Conservation (phyloP, 495 filamentous ascomycete genomes). For the Aspergillus steynii region DNA sequence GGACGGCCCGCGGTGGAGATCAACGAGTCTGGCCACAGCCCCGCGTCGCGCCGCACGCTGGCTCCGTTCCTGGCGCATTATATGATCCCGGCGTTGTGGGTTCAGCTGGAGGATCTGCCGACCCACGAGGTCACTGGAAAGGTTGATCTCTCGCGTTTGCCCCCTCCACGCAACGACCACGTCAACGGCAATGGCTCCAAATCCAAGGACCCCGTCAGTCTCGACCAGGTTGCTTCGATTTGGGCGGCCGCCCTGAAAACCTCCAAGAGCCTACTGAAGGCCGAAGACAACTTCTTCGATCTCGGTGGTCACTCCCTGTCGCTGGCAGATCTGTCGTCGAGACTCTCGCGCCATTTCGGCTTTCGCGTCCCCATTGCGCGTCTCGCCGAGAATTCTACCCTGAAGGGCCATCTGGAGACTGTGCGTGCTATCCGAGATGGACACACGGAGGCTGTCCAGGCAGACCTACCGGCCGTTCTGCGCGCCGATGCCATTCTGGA, state of each 20-base stretch:
- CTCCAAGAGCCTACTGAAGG: constrained; percentile 50
- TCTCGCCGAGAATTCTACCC: constrained; percentile 61
- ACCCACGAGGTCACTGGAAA: constrained; percentile 70
- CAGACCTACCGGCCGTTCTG: constrained; percentile 61
- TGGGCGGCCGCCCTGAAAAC: constrained; percentile 63
- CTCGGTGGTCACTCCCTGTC: constrained; percentile 69
- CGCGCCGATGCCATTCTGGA: constrained; percentile 59
- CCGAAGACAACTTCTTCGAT: constrained; percentile 69
- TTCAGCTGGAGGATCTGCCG: constrained; percentile 58
- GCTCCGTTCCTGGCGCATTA: constrained; percentile 63
- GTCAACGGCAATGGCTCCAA: constrained; percentile 38
- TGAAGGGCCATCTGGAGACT: constrained; percentile 60
- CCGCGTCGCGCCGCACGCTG: constrained; percentile 54
- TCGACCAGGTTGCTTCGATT: constrained; percentile 56
- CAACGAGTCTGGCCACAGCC: constrained; percentile 60
- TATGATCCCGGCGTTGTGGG: constrained; percentile 70
- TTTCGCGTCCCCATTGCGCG: constrained; percentile 62
- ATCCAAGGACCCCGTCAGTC: constrained; percentile 51
- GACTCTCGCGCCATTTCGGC: constrained; percentile 57
- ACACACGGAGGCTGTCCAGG: constrained; percentile 64
- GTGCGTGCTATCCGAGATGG: constrained; percentile 61
- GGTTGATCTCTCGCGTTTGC: constrained; percentile 62
- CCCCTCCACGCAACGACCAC: constrained; percentile 47
- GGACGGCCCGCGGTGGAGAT: constrained; percentile 56
- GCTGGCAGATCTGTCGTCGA: constrained; percentile 63